Evolutionary conservation across 2,329 filamentous ascomycete species (phyloP), one percentile per base, ranked within the genome.

Genomic region (Colletotrichum gigasporum): DNA sequence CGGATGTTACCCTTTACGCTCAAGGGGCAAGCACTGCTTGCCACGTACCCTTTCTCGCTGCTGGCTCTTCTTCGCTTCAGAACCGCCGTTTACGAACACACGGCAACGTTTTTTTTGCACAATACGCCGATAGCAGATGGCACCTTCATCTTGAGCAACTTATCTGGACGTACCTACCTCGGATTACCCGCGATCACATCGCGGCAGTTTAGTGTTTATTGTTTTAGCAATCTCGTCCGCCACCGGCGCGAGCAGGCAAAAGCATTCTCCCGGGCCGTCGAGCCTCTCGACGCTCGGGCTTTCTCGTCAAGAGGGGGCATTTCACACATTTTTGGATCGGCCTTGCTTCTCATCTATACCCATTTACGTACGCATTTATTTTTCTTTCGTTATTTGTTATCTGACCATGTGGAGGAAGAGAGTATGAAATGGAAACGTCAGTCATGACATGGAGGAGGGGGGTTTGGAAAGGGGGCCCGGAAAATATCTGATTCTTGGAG

Each of bases 171-270:
- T 44, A 63, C 22, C 37, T 56, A 62, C n/a, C n/a, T 55, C 48
- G n/a, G 28, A 53, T 18, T 28, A 11, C 48, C 28, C 39, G 42
- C 55, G 24, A 47, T 42, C 28, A 22, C 10, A 30, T 35, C n/a
- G 47, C 45, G 54, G 45, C 63, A 54, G 48, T 53, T 30, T 68
- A 68, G 59, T 68, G 64, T 68, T 61, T 68, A 68, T 68, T 68
- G 51, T 64, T 60, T 66, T 37, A 62, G 54, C 60, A 47, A 34
- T 28, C 44, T 66, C 26, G 37, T n/a, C n/a, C 34, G 53, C 8
- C n/a, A 5, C 41, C 6, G 32, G 20, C 50, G 34, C 35, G 63
- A 65, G 51, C 54, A 35, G 47, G 60, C 53, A 54, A 55, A n/a
- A 66, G 60, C 53, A 65, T 65, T 55, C 53, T 65, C 48, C 14